phyloP scores from a whole-genome alignment of 805 yeast species.

The Candida wancherniae region DNA sequence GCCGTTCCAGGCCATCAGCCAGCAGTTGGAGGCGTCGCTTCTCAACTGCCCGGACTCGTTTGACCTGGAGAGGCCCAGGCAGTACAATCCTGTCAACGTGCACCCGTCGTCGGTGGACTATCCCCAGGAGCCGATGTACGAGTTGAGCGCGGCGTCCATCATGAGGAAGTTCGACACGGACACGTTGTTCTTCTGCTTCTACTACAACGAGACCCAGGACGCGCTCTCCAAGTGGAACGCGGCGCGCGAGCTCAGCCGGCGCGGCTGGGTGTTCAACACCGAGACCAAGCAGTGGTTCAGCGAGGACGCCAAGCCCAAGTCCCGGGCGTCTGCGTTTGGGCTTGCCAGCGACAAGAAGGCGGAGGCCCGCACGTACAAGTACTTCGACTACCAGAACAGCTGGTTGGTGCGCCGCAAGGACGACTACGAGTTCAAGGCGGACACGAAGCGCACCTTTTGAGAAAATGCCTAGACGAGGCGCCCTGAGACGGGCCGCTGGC shows the following conservation, averaged over 20 bases:
- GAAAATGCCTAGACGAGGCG: no score
- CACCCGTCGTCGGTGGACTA: conserved; percentile 87
- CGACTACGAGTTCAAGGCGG: conserved; percentile 30
- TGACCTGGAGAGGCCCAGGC: conserved; percentile 80
- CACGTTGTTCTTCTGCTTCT: conserved; percentile 87
- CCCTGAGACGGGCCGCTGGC: no score
- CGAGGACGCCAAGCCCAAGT: conserved; percentile 51
- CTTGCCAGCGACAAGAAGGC: conserved; percentile 23
- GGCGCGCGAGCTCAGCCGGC: conserved; percentile 68
- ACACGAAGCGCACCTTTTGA: conserved; percentile 27
- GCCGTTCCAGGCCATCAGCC: conserved; percentile 48
- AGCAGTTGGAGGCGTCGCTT: conserved; percentile 69
- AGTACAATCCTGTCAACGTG: conserved; percentile 71
- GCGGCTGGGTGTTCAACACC: conserved; percentile 80
- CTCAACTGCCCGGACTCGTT: conserved; percentile 90
- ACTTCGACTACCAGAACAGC: conserved; percentile 72
- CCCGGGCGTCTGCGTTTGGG: conserved; percentile 22
- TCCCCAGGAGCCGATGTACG: conserved; percentile 80
- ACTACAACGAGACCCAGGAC: conserved; percentile 53
- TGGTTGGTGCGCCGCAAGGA: conserved; percentile 48
- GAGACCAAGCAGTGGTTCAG: conserved; percentile 78
- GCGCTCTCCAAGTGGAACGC: conserved; percentile 45
- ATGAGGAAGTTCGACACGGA: conserved; percentile 75
- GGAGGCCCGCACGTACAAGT: conserved; percentile 54
- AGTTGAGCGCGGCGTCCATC: conserved; percentile 54